Conservation (phyloP, 306 rosid species). For the Cicer yamashitae region DNA sequence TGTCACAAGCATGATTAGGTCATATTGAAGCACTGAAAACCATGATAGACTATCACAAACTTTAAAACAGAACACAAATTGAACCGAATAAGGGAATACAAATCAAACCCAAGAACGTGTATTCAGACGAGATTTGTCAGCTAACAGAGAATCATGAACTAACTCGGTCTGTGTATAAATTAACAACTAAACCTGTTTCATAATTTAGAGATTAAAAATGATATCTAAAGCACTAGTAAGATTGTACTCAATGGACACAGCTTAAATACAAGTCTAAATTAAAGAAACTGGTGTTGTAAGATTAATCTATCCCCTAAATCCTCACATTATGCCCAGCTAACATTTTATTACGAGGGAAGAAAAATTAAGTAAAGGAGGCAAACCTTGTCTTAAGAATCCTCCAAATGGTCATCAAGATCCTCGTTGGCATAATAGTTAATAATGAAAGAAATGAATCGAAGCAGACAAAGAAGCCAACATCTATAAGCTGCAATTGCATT, state of each 20-base stretch:
- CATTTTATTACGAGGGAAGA: conserved; percentile 37
- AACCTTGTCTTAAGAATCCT: conserved; percentile 80
- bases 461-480: conserved; percentile 97
- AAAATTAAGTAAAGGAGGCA: conserved; percentile 45
- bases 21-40: conserved; percentile 40
- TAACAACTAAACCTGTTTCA: conserved; percentile 21
- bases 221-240: conserved; percentile 19
- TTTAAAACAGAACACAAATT: conserved; percentile 30
- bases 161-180: conserved; percentile 8
- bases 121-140: conserved; percentile 21
- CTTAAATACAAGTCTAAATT: conserved; percentile 38
- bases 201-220: conserved; percentile 6
- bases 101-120: conserved; percentile 41
- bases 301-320: conserved; percentile 35
- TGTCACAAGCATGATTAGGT: conserved; percentile 71
- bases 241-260: conserved; percentile 31
- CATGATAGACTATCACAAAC: conserved; percentile 40
- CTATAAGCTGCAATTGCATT: conserved; percentile 84
- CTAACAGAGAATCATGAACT: conserved; percentile 38
- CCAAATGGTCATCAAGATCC: conserved; percentile 78
- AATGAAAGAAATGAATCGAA: conserved; percentile 94
- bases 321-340: conserved; percentile 39
- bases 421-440: conserved; percentile 93
- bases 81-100: conserved; percentile 12
- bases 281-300: conserved; percentile 27